A percentile compares a stretch with the other conserved stretches of the same genome.
phyloP scores from a whole-genome alignment of 148 eudicot species.

The Camellia sinensis region DNA sequence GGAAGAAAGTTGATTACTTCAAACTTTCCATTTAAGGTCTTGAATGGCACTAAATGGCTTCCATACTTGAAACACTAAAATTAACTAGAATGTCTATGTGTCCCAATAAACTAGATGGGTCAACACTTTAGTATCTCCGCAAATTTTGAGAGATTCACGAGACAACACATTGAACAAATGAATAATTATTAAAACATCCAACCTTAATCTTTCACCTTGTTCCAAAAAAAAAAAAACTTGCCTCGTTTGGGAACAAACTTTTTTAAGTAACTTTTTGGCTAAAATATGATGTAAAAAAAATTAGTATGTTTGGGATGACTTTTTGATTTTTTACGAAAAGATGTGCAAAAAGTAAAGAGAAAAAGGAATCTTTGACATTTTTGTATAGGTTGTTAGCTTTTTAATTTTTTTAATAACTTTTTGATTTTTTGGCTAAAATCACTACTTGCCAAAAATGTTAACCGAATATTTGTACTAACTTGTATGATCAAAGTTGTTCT shows the following conservation, averaged over 20 bases:
- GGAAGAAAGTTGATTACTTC: background rate
- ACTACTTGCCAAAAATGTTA: background rate
- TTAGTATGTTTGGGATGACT: too few species aligned
- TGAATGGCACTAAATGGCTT: background rate
- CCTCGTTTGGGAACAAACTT: too few species aligned
- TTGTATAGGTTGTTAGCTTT: too few species aligned
- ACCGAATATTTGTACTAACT: background rate
- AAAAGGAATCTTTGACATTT: too few species aligned
- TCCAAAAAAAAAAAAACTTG: too few species aligned
- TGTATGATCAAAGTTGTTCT: background rate
- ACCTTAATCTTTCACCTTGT: background rate
- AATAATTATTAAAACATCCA: background rate
- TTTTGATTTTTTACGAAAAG: too few species aligned
- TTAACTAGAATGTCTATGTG: background rate
- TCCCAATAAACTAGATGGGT: background rate
- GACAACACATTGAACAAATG: background rate
- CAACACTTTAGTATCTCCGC: background rate
- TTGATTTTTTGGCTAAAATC: too few species aligned
- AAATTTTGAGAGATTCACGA: too few species aligned
- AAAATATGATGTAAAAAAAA: too few species aligned
- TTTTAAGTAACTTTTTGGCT: too few species aligned
- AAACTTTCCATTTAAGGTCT: background rate
- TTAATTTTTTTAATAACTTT: too few species aligned
- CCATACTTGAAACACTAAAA: background rate
- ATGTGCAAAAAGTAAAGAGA: too few species aligned